Evolutionary conservation across 2,329 filamentous ascomycete genomes (phyloP).

Genomic region (Leptographium galeiforme): DNA sequence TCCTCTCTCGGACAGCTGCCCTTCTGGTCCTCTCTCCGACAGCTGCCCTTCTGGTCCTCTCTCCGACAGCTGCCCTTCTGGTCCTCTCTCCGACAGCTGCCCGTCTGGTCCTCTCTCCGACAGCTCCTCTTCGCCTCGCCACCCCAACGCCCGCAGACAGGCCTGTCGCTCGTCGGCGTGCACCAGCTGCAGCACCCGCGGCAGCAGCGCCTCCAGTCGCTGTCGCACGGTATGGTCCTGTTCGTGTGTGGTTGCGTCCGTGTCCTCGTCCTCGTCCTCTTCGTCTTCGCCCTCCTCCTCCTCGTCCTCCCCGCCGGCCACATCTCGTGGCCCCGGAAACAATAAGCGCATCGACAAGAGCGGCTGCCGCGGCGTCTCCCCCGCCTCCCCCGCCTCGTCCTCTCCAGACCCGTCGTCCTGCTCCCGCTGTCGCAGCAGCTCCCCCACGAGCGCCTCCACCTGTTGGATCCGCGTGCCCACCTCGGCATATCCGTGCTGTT

Average conservation of each 20-base stretch:
- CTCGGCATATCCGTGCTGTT: background rate
- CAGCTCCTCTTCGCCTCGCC: no score
- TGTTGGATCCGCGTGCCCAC: constrained; percentile 11
- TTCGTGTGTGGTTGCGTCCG: no score
- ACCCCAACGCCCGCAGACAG: constrained; percentile 6
- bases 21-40: no score
- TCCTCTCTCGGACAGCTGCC: background rate
- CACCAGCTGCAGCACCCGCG: constrained; percentile 6
- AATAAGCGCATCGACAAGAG: no score
- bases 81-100: background rate
- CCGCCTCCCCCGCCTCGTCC: background rate
- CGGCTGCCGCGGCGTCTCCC: constrained; percentile 8
- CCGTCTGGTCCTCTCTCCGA: no score
- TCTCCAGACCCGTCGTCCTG: background rate
- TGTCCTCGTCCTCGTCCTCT: no score
- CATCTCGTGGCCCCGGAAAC: no score
- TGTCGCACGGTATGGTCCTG: no score
- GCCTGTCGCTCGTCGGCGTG: background rate
- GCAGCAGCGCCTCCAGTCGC: no score
- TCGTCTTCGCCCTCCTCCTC: constrained; percentile 4
- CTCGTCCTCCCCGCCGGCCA: no score
- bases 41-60: background rate
- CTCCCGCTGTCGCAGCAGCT: constrained; percentile 12
- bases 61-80: constrained; percentile 13
- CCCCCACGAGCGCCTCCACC: constrained; percentile 23